Conservation (phyloP, 2,329 filamentous ascomycete genomes). For the Fusarium algeriense region DNA sequence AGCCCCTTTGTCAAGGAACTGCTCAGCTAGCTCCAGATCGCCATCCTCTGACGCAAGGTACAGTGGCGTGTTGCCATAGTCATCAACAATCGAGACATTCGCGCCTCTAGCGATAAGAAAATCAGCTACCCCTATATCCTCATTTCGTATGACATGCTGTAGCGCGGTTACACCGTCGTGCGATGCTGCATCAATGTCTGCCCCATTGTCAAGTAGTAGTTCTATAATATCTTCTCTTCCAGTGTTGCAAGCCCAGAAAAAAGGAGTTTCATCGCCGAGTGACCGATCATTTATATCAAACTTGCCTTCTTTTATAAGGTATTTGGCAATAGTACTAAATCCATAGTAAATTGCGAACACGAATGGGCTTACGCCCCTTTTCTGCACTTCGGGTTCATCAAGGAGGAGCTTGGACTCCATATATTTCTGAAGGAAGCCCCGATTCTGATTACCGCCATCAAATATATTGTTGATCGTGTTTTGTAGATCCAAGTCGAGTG, state of each 20-base stretch:
- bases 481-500: too few species aligned
- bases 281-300: accelerated
- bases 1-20: background rate
- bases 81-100: accelerated
- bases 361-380: accelerated
- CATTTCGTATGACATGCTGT: accelerated
- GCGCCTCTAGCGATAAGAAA: accelerated
- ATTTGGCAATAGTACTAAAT: accelerated
- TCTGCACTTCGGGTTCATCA: accelerated
- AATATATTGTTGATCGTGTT: too few species aligned
- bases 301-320: accelerated
- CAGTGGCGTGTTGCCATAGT: accelerated
- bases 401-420: accelerated
- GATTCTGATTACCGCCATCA: background rate
- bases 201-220: accelerated
- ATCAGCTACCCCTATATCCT: accelerated
- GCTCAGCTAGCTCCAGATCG: accelerated
- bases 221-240: accelerated
- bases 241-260: accelerated
- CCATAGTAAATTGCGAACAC: accelerated
- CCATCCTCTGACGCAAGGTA: accelerated
- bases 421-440: accelerated
- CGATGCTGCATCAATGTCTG: background rate
- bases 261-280: accelerated
- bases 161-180: accelerated